Conservation (phyloP, 108 stramenopile genomes). For the Skeletonema menzelii region DNA sequence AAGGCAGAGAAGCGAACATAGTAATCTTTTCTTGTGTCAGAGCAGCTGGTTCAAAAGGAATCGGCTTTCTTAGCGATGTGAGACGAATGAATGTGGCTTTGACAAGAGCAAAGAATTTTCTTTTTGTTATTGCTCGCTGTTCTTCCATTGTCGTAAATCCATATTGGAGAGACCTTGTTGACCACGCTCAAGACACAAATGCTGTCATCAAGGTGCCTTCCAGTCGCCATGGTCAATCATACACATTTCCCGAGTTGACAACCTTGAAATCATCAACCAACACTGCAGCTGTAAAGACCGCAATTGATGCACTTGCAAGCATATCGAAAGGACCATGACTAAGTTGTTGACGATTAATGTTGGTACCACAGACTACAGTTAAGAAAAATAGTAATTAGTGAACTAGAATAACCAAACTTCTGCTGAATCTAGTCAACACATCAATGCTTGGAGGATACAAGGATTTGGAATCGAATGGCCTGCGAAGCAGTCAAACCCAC, state of each 20-base stretch:
- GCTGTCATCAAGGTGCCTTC: constrained; percentile 67
- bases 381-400: neutral
- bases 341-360: no score
- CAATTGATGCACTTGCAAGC: neutral
- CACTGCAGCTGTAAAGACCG: neutral
- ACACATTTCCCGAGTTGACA: constrained; percentile 37
- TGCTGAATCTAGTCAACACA: neutral
- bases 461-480: constrained; percentile 11
- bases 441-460: neutral
- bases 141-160: constrained; percentile 81
- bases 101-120: constrained; percentile 92
- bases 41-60: constrained; percentile 85
- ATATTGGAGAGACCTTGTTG: constrained; percentile 84
- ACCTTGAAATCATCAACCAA: constrained; percentile 19
- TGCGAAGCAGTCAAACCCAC: constrained; percentile 4
- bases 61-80: constrained; percentile 97
- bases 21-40: constrained; percentile 93
- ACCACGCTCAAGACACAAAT: constrained; percentile 64
- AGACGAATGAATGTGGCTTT: constrained; percentile 98
- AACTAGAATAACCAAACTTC: neutral
- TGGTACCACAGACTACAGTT: no score
- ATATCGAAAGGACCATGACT: neutral
- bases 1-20: constrained; percentile 93
- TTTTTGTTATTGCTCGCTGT: constrained; percentile 85
- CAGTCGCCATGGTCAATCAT: constrained; percentile 15